Evolutionary conservation across 306 rosid genomes (phyloP).

Genomic region (Quercus wislizeni): DNA sequence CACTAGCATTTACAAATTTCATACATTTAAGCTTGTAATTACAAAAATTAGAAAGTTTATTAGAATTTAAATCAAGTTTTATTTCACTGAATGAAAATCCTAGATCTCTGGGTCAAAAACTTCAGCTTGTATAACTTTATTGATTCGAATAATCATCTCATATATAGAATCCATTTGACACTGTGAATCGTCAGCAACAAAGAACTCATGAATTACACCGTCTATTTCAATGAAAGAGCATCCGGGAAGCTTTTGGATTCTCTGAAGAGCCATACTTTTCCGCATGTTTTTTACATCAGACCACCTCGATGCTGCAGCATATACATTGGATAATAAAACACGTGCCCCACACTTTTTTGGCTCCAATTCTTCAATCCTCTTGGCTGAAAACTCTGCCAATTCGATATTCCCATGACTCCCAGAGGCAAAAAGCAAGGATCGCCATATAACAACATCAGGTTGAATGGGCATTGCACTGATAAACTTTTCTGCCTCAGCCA

Average conservation of each 20-base stretch:
- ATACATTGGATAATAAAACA: slow-evolving; percentile 16
- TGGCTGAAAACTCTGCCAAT: slow-evolving; percentile 17
- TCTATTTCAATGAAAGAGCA: slow-evolving; percentile 27
- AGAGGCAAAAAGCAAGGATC: slow-evolving; percentile 24
- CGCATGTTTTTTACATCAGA: slow-evolving; percentile 17
- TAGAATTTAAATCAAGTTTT: background rate
- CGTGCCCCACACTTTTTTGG: slow-evolving; percentile 4
- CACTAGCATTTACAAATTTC: background rate
- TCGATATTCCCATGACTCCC: background rate
- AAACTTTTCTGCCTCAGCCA: slow-evolving; percentile 13
- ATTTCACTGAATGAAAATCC: background rate
- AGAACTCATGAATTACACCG: slow-evolving; percentile 19
- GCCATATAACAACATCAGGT: slow-evolving; percentile 22
- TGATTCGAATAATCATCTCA: slow-evolving; percentile 3
- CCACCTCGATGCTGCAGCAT: slow-evolving; percentile 23
- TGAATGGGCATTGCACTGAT: slow-evolving; percentile 18
- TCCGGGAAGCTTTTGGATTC: slow-evolving; percentile 17
- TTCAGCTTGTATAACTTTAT: background rate
- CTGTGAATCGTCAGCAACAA: slow-evolving; percentile 10
- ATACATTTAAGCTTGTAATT: background rate
- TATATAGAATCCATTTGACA: background rate
- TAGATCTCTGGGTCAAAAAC: background rate
- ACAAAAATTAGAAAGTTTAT: background rate
- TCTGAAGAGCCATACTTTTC: background rate
- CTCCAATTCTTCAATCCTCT: slow-evolving; percentile 15